Conservation (phyloP, 768 basidiomycete genomes). For the Epithele typhae region DNA sequence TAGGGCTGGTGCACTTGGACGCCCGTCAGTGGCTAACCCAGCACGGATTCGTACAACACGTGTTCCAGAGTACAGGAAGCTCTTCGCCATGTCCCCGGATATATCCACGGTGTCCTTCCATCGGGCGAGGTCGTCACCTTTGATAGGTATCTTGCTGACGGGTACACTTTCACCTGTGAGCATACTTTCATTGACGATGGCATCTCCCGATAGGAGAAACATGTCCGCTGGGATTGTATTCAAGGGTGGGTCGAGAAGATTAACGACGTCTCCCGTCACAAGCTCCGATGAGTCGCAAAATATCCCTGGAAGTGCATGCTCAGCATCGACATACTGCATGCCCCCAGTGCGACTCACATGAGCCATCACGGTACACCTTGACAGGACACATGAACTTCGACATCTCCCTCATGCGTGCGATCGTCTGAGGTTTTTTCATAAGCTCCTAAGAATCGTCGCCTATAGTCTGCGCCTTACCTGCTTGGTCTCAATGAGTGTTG, state of each 20-base stretch:
- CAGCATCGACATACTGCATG: not conserved
- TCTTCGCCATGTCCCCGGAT: conserved; percentile 61
- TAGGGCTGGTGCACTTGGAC: conserved; percentile 56
- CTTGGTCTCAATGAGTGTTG: conserved; percentile 89
- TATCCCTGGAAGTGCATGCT: too few relatives aligned
- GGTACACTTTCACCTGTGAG: conserved; percentile 98
- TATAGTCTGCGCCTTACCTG: conserved; percentile 47
- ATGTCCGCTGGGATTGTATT: conserved; percentile 84
- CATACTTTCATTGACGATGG: conserved; percentile 99
- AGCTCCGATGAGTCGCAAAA: conserved; percentile 71
- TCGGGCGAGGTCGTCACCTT: conserved; percentile 66
- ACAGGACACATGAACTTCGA: conserved; percentile 83
- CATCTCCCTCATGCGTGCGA: conserved; percentile 93
- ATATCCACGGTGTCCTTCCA: conserved; percentile 68
- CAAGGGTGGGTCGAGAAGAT: conserved; percentile 75
- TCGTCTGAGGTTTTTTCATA: conserved; percentile 53
- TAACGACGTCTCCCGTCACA: conserved; percentile 90
- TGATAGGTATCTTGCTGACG: conserved; percentile 84
- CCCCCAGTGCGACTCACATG: conserved; percentile 46
- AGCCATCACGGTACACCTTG: conserved; percentile 60
- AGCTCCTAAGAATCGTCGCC: not conserved
- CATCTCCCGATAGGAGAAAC: conserved; percentile 90
- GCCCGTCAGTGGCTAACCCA: conserved; percentile 47
- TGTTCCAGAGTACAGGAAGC: conserved; percentile 89
- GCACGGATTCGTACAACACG: conserved; percentile 84